phyloP scores from a whole-genome alignment of 176 grass and related monocot species.

The Triticum urartu region DNA sequence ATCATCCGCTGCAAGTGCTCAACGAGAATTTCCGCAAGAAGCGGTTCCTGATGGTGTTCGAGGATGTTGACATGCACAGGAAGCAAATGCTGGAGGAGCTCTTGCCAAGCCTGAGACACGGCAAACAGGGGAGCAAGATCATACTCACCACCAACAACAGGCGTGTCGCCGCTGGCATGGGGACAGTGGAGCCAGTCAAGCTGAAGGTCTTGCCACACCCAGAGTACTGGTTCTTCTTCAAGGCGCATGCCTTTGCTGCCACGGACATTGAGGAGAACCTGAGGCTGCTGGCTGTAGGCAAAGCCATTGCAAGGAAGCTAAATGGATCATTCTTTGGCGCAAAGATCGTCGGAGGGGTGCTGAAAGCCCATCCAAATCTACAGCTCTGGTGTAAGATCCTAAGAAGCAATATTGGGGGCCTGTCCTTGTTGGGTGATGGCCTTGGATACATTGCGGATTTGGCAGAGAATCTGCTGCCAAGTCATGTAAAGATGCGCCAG shows the following conservation, averaged over 20 bases:
- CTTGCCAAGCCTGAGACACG: not conserved
- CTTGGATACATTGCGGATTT: not conserved
- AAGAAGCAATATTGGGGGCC: not conserved
- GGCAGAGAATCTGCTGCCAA: not conserved
- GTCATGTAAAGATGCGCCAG: not conserved
- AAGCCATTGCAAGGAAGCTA: not conserved
- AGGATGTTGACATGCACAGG: slow-evolving; percentile 1
- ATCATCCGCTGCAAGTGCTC: not conserved
- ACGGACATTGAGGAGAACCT: too few species aligned
- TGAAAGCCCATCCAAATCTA: not conserved
- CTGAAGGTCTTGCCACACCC: too few species aligned
- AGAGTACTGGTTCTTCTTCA: slow-evolving; percentile 26
- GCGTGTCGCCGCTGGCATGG: too few species aligned
- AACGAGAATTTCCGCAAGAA: not conserved
- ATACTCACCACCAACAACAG: not conserved
- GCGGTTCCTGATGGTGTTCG: slow-evolving; percentile 4
- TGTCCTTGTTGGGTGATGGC: not conserved
- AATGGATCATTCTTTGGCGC: too few species aligned
- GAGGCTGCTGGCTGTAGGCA: too few species aligned
- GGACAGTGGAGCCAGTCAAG: too few species aligned
- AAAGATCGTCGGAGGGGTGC: too few species aligned
- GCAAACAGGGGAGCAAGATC: slow-evolving; percentile 13
- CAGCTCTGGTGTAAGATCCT: not conserved
- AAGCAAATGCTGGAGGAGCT: slow-evolving; percentile 6
- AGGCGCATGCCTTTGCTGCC: not conserved